These are phyloP conservation scores for Ceratocystis papillata DNA, from an alignment of 2,329 filamentous ascomycete genomes.

Conservation along the genomic window DNA sequence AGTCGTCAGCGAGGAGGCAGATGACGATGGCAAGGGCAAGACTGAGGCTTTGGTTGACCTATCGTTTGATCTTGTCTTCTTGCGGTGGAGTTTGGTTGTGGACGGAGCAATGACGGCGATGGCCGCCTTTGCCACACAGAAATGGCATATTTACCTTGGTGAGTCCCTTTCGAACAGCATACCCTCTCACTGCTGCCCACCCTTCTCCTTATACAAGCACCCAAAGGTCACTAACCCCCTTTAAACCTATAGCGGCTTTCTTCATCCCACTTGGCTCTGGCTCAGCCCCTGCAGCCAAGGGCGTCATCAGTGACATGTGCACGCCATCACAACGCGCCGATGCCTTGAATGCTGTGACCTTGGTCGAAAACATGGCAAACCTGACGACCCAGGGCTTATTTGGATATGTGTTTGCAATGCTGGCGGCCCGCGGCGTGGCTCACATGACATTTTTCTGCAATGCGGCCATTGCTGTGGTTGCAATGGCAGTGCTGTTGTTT, in stretches of 20 bases:
- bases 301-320: slow-evolving; percentile 63
- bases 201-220: background rate
- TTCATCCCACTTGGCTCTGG: slow-evolving; percentile 59
- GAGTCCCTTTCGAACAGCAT: slow-evolving; percentile 24
- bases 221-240: slow-evolving; percentile 3
- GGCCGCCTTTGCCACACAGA: slow-evolving; percentile 49
- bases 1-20: slow-evolving; percentile 28
- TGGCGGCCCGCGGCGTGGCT: slow-evolving; percentile 49
- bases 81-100: slow-evolving; percentile 53
- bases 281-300: slow-evolving; percentile 58
- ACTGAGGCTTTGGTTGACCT: slow-evolving; percentile 28
- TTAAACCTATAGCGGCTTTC: slow-evolving; percentile 40
- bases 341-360: slow-evolving; percentile 56
- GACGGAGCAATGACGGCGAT: slow-evolving; percentile 55
- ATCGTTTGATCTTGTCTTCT: slow-evolving; percentile 56
- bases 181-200: background rate
- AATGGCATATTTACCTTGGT: slow-evolving; percentile 59
- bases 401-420: slow-evolving; percentile 53
- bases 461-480: slow-evolving; percentile 33
- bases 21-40: slow-evolving; percentile 35
- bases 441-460: slow-evolving; percentile 59
- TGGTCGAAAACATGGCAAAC: slow-evolving; percentile 58
- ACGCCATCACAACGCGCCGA: slow-evolving; percentile 50
- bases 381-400: slow-evolving; percentile 55
- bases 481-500: slow-evolving; percentile 19